Evolutionary conservation across 1,139 yeast genomes (phyloP).

Genomic region (Blastobotrys indianensis): DNA sequence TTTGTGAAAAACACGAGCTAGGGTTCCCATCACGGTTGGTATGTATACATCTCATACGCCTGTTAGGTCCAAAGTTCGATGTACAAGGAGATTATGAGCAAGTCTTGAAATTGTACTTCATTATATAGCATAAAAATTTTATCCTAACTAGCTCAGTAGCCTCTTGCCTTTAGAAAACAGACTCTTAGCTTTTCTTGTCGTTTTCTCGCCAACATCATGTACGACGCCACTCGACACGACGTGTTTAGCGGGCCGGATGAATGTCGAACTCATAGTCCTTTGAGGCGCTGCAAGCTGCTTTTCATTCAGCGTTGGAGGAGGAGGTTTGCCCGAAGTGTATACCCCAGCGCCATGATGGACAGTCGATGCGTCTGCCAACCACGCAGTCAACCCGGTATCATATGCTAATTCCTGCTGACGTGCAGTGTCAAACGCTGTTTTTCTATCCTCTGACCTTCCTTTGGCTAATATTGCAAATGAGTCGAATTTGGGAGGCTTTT

Average conservation of each 20-base stretch:
- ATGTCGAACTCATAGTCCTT: constrained; percentile 23
- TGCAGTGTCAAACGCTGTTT: constrained; percentile 27
- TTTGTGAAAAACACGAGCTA: no score
- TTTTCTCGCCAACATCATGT: constrained; percentile 33
- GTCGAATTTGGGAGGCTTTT: constrained; percentile 33
- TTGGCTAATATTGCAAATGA: constrained; percentile 30
- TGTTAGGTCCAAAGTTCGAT: no score
- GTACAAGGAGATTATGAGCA: no score
- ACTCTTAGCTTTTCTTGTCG: constrained; percentile 32
- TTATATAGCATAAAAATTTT: background rate
- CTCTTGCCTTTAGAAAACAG: constrained; percentile 33
- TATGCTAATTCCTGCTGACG: constrained; percentile 29
- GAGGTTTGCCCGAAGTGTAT: constrained; percentile 30
- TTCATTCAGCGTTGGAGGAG: constrained; percentile 23
- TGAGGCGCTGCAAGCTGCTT: constrained; percentile 22
- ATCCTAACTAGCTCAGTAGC: constrained; percentile 20
- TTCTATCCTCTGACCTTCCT: constrained; percentile 25
- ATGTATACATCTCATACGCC: no score
- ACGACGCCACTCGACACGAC: constrained; percentile 18
- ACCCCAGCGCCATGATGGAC: constrained; percentile 19
- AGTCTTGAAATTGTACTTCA: background rate
- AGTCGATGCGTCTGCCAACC: constrained; percentile 27
- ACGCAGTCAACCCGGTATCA: constrained; percentile 32
- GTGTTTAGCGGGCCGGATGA: constrained; percentile 24
- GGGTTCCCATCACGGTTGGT: no score